phyloP scores from a whole-genome alignment of 2,329 filamentous ascomycete species.

The Colletotrichum phormii region DNA sequence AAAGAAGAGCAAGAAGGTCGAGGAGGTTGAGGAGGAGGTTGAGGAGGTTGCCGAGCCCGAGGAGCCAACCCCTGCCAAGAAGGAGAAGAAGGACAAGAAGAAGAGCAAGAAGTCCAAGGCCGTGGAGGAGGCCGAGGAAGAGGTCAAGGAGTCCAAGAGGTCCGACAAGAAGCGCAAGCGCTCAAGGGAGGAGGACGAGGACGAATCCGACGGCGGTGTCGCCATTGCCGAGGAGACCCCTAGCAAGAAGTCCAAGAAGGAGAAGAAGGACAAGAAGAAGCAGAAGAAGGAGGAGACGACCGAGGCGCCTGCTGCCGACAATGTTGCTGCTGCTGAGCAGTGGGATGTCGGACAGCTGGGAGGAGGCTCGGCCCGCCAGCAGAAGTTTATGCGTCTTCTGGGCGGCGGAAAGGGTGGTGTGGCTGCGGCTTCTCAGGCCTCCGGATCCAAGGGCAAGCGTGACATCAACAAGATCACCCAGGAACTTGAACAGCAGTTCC shows the following conservation, averaged over 20 bases:
- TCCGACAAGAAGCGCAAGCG: slow-evolving; percentile 42
- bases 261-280: slow-evolving; percentile 39
- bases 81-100: slow-evolving; percentile 39
- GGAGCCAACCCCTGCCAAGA: slow-evolving; percentile 29
- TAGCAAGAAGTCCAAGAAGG: slow-evolving; percentile 42
- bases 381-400: slow-evolving; percentile 68
- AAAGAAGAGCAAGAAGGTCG: slow-evolving; percentile 25
- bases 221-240: slow-evolving; percentile 39
- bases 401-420: slow-evolving; percentile 60
- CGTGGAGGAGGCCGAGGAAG: slow-evolving; percentile 17
- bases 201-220: slow-evolving; percentile 36
- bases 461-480: slow-evolving; percentile 55
- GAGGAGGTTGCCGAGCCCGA: slow-evolving; percentile 37
- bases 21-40: slow-evolving; percentile 17
- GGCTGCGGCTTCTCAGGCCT: slow-evolving; percentile 31
- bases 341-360: slow-evolving; percentile 66
- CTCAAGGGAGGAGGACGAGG: slow-evolving; percentile 31
- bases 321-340: slow-evolving; percentile 49
- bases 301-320: slow-evolving; percentile 29
- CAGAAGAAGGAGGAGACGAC: slow-evolving; percentile 40
- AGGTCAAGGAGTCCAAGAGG: slow-evolving; percentile 39
- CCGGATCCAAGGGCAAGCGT: slow-evolving; percentile 42
- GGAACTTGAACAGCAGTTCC: slow-evolving; percentile 68
- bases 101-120: slow-evolving; percentile 39
- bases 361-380: slow-evolving; percentile 62